A percentile compares a stretch with the other conserved stretches of the same genome.
These are phyloP conservation scores for Evernia prunastri DNA, from an alignment of 495 filamentous ascomycete genomes.

Conservation along the genomic window DNA sequence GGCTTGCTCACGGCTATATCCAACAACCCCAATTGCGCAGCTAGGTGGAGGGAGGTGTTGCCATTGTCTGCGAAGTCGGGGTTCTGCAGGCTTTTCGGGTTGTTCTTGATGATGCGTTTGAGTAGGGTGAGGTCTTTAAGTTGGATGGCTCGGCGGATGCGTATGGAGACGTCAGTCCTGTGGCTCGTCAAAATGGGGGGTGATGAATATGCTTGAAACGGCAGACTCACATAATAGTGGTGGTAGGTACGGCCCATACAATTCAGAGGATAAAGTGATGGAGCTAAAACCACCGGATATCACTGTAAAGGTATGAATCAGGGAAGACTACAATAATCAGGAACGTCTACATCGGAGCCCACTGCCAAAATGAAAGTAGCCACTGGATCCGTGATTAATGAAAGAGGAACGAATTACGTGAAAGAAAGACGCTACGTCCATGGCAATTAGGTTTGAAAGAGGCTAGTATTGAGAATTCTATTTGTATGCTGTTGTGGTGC, in stretches of 20 bases:
- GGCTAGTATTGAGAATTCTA: conserved; percentile 12
- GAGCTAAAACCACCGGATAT: background rate
- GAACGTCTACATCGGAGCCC: background rate
- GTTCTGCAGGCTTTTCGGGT: conserved; percentile 62
- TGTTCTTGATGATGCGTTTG: conserved; percentile 62
- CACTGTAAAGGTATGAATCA: background rate
- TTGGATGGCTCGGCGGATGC: conserved; percentile 67
- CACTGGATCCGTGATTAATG: background rate
- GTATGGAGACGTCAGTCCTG: conserved; percentile 61
- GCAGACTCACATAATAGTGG: conserved; percentile 16
- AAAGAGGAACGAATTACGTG: background rate
- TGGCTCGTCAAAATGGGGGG: conserved; percentile 1
- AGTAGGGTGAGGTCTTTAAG: conserved; percentile 64
- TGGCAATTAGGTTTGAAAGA: background rate
- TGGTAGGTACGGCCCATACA: background rate
- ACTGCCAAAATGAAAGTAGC: background rate
- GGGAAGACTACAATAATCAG: background rate
- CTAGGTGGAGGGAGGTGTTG: conserved; percentile 74
- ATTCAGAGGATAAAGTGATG: background rate
- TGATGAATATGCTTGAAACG: background rate
- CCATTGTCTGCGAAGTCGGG: conserved; percentile 53
- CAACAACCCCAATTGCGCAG: conserved; percentile 59
- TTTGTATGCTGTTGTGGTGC: conserved; percentile 13
- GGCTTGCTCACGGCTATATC: conserved; percentile 45
- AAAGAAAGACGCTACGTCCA: background rate